Percentiles rank a stretch among this genome's conserved stretches.
These are phyloP conservation scores for Tetrapyrgos nigripes DNA, from an alignment of 1,284 basidiomycete species.

Conservation along the genomic window DNA sequence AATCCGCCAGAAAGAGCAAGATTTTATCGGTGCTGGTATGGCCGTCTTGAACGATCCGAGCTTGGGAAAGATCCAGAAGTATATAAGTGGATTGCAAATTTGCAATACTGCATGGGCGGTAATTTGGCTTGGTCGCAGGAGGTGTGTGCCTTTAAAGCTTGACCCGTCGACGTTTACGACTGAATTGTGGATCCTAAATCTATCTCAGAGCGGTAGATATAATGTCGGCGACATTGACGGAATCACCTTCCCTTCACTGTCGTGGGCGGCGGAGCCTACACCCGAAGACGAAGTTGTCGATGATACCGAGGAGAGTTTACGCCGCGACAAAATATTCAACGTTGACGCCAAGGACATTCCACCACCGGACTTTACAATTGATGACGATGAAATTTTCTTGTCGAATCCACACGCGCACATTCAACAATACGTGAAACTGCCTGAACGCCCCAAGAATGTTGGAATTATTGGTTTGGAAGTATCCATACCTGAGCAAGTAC, in stretches of 20 bases:
- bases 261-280: constrained; percentile 7
- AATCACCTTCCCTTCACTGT: constrained; percentile 9
- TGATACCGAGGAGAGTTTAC: not conserved
- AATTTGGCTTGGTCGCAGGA: constrained; percentile 20
- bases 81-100: constrained; percentile 13
- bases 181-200: no score
- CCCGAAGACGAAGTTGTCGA: constrained; percentile 7
- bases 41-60: constrained; percentile 20
- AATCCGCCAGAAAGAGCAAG: constrained; percentile 12
- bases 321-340: no score
- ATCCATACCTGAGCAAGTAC: constrained; percentile 78
- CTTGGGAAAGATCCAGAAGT: constrained; percentile 20
- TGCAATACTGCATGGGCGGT: constrained; percentile 22
- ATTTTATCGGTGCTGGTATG: constrained; percentile 14
- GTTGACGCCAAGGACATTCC: no score
- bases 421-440: no score
- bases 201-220: constrained; percentile 14
- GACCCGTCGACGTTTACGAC: not conserved
- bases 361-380: no score
- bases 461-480: constrained; percentile 82
- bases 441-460: constrained; percentile 68
- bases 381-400: no score
- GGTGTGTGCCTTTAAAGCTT: not conserved
- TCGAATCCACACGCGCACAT: no score
- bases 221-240: constrained; percentile 10